Evolutionary conservation across 2,329 filamentous ascomycete genomes (phyloP), one percentile per base, ranked within the genome.

Genomic region (Epichloe amarillans): DNA sequence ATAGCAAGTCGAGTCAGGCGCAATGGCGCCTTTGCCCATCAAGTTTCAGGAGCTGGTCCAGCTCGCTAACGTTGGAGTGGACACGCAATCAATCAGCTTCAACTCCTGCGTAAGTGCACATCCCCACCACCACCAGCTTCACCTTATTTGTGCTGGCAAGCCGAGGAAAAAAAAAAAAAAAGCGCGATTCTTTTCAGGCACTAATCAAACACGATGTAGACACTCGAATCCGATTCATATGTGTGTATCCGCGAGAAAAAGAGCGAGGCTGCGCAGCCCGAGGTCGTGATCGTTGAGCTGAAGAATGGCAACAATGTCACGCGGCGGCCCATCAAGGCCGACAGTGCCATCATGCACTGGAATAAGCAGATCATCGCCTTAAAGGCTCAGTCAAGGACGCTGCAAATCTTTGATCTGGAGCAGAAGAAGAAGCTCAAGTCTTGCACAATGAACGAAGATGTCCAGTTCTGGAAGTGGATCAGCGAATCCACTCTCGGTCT

Each of bases 341-440:
- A 98, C 73, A 97, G 90, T 80, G 93, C 94, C 62, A 95, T 98
- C 67, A 97, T 98, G 93, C 93, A 98, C 80, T 95, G 88, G 88
- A 84, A 79, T 61, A 87, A 85, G 67, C 88, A 95, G 69, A 88
- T 98, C 67, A 97, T 98, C 64, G 93, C 94, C 56, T 80, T 98
- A 60, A 95, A 95, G 73, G 91, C 93, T 46, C 88, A 96, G 69
- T 86, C 85, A 56, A 81, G 89, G 66, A 98, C 93, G 58, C 80
- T 98, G 55, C 94, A 98, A 74, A 95, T 98, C 67, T 98, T 98
- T 71, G 91, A 98, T 68, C 79, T 98, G 54, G 83, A 82, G 61
- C 80, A 84, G 62, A 98, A 97, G 76, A 81, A 85, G 69, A 97
- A 96, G 77, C 79, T 98, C 63, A 97, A 97, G 79, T 95, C 91